Evolutionary conservation across 495 filamentous ascomycete genomes (phyloP), one percentile per base, ranked within the genome.

Genomic region (Haplographium delicatum): DNA sequence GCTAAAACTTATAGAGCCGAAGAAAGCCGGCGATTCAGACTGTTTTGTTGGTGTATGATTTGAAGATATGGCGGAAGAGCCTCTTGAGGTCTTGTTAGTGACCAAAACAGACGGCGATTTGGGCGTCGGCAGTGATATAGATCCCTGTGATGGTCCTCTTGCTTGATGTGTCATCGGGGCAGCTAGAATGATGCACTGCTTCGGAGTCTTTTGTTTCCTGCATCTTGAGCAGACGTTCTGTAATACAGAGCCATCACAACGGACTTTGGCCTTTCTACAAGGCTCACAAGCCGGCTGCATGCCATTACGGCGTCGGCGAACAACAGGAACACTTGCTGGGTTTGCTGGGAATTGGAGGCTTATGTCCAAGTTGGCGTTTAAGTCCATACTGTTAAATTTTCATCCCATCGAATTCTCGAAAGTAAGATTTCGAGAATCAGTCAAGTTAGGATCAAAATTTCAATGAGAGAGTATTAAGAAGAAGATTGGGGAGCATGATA

Each of bases 191-290:
- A 51, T 28, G 24, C 53, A 56, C 20, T 44, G 18, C 5, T 62
- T 53, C 6, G 55, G 51, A 27, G 65, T 70, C 16, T 63, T 59
- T 19, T 67, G 71, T 43, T 49, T 50, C 34, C 35, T 35, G 51
- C 71, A 73, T 64, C 64, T 61, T 13, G 67, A 64, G 48, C 72
- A 77, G 1, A 72, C 10, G 59, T 62, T 25, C 34, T 39, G 8
- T 60, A 63, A 54, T 0, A 71, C 67, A 23, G 62, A 54, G 19
- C 56, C 67, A 40, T 74, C 71, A 54, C 72, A 76, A 41, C 65
- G 64, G 27, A 75, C 58, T 47, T 78, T 75, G 18, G 71, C 68
- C 43, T 70, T 72, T 22, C 73, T 66, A 50, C 73, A 78, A 11
- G 72, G 71, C 58, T 77, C 70, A 43, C 72, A 77, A 2, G 71